Evolutionary conservation across 352 stramenopile genomes (phyloP).

Genomic region (Pythium sp.): DNA sequence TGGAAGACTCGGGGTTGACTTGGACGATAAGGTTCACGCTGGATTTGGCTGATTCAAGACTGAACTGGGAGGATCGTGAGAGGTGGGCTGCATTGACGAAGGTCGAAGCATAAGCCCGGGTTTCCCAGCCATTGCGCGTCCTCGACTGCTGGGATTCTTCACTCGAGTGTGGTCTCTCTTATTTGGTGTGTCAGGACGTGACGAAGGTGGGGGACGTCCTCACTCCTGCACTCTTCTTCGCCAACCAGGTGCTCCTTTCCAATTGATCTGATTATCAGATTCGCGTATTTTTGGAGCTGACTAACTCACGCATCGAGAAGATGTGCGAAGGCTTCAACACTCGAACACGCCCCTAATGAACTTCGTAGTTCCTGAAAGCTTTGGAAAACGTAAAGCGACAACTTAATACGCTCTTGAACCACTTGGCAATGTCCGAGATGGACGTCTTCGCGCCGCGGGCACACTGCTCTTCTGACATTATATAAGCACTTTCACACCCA

Average conservation of each 20-base stretch:
- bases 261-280: background rate
- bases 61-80: background rate
- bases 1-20: slow-evolving; percentile 6
- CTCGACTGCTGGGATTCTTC: background rate
- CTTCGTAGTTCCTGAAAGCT: background rate
- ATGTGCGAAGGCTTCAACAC: background rate
- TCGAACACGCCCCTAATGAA: background rate
- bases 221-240: background rate
- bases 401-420: background rate
- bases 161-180: background rate
- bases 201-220: background rate
- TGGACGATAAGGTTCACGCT: background rate
- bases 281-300: background rate
- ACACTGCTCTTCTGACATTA: background rate
- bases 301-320: too few species aligned
- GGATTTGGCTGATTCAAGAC: background rate
- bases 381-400: background rate
- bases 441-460: background rate
- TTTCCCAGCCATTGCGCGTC: background rate
- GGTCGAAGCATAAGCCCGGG: background rate
- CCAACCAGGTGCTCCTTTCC: background rate
- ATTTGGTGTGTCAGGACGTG: background rate
- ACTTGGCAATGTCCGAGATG: background rate
- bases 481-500: background rate
- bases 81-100: background rate